Evolutionary conservation across 352 stramenopile genomes (phyloP).

Genomic region (Phytophthora europaea): DNA sequence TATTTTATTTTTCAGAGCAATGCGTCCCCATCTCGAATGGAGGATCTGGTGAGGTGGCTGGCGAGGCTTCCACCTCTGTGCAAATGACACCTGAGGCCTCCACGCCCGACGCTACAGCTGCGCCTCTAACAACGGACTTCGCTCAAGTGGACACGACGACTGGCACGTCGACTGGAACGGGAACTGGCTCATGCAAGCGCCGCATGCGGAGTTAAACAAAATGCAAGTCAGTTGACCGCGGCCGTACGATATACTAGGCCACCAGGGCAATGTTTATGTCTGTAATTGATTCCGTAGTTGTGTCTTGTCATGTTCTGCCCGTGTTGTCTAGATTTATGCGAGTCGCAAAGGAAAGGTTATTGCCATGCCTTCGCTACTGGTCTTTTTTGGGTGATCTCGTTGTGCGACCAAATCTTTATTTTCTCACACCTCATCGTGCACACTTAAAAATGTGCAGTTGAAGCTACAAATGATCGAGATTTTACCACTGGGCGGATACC

Average conservation of each 20-base stretch:
- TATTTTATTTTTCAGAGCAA: slow-evolving; percentile 20
- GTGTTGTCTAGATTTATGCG: no score
- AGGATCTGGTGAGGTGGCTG: slow-evolving; percentile 18
- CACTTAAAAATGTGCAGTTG: not conserved
- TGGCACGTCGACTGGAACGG: not conserved
- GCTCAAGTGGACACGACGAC: slow-evolving; percentile 7
- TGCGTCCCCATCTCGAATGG: slow-evolving; percentile 45
- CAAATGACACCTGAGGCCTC: slow-evolving; percentile 12
- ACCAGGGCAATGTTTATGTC: not conserved
- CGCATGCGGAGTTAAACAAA: slow-evolving; percentile 22
- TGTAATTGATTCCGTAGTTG: not conserved
- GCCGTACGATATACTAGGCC: not conserved
- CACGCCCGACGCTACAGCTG: slow-evolving; percentile 7
- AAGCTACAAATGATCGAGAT: not conserved
- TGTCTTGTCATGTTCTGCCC: not conserved
- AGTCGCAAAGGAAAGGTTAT: no score
- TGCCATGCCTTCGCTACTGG: no score
- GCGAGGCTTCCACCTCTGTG: slow-evolving; percentile 11
- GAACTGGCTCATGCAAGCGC: slow-evolving; percentile 18
- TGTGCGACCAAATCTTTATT: not conserved
- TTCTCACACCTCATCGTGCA: not conserved
- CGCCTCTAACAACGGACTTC: slow-evolving; percentile 19
- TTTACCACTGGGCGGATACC: not conserved
- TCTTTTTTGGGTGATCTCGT: no score
- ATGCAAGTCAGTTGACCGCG: not conserved